These are phyloP conservation scores for Chlorociboria aeruginascens DNA, from an alignment of 495 filamentous ascomycete genomes.

Conservation along the genomic window DNA sequence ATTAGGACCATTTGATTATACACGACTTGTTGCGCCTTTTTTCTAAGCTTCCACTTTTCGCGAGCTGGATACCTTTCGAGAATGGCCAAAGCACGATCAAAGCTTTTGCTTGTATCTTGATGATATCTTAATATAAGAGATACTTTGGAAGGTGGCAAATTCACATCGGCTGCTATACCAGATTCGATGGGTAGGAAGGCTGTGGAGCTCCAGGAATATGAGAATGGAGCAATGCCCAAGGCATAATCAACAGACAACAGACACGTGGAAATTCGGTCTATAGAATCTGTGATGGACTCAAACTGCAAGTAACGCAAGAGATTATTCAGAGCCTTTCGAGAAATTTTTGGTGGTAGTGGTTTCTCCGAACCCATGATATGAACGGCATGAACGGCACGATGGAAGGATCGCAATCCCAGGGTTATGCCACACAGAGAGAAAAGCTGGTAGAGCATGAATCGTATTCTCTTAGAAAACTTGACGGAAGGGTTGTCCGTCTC, in stretches of 20 bases:
- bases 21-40: too few species aligned
- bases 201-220: not conserved
- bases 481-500: not conserved
- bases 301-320: slow-evolving; percentile 4
- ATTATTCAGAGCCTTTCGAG: not conserved
- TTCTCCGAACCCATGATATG: not conserved
- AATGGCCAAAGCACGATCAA: too few species aligned
- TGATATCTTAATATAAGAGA: too few species aligned
- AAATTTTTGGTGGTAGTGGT: not conserved
- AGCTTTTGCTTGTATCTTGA: too few species aligned
- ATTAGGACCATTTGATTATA: too few species aligned
- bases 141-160: too few species aligned
- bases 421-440: slow-evolving; percentile 9
- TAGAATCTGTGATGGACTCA: slow-evolving; percentile 1
- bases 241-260: not conserved
- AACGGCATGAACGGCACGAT: too few species aligned
- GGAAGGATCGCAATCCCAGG: too few species aligned
- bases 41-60: too few species aligned
- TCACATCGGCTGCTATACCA: too few species aligned
- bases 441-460: slow-evolving; percentile 2
- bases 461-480: not conserved
- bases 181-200: too few species aligned
- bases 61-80: too few species aligned
- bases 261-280: not conserved
- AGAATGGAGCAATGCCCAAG: not conserved